Evolutionary conservation across 768 basidiomycete genomes (phyloP), one percentile per base, ranked within the genome.

Genomic region (Lepiota brunneoincarnata): DNA sequence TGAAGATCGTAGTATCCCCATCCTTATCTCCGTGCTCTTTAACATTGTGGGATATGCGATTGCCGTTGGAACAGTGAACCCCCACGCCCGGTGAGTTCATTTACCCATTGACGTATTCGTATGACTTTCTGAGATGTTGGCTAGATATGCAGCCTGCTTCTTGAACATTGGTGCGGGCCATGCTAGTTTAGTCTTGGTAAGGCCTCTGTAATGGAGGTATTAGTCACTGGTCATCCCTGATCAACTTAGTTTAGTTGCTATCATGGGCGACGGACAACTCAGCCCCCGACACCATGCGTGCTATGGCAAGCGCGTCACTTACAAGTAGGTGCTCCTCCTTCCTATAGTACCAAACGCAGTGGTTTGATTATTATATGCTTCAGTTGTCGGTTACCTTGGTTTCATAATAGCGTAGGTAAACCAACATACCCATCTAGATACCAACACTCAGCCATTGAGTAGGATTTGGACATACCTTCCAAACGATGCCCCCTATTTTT

Each of bases 241-340:
- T 7, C 48, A 41, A 35, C 1, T 35, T 6, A n/a, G 24, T 26
- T 31, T 36, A 74, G 60, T 56, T 69, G 23, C 56, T 76, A 24
- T 59, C 72, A 5, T 75, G 75, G 75, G 75, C 64, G 28, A 71
- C 70, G 20, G 73, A 73, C 45, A 76, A 76, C 51, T 70, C 75
- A 4, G 68, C 72, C 2, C 75, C 75, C 2, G 74, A 75, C 51
- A 76, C 75, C 12, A 63, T 75, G 14, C 64, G 69, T 39, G 74
- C 73, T 3, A 72, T 75, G 14, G 64, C 68, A 1, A 71, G 70
- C 21, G 74, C 72, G 0, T 61, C 73, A 1, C 69, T 76, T 10
- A 9, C 31, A 31, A 31, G 31, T 31, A 31, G 11, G 31, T 31
- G 7, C 7, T 10, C 31, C 31, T 9, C 31, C 31, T 10, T 10